A percentile compares a stretch with the other conserved stretches of the same genome.
Evolutionary conservation across 257 asterid species (phyloP).

Genomic region (Petunia axillaris): DNA sequence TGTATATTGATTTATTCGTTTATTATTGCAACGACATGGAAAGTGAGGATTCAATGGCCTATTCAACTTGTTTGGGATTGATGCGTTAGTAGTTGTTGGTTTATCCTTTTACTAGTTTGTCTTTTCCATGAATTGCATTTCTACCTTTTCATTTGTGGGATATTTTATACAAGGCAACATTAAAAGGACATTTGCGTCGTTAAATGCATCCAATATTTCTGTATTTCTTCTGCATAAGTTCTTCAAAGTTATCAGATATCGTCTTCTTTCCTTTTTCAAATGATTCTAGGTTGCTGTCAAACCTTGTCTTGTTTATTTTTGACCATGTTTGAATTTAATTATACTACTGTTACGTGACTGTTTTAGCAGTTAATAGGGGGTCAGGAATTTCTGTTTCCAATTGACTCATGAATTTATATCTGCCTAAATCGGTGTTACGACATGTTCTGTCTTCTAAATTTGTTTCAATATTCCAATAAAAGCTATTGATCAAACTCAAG

Average conservation of each 20-base stretch:
- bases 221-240: background rate
- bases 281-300: background rate
- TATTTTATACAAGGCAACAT: background rate
- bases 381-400: too few relatives aligned
- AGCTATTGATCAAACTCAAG: too few relatives aligned
- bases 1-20: background rate
- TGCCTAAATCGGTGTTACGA: too few relatives aligned
- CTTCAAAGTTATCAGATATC: background rate
- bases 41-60: background rate
- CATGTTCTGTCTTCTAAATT: too few relatives aligned
- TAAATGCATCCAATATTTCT: background rate
- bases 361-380: too few relatives aligned
- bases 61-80: background rate
- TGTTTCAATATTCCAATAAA: too few relatives aligned
- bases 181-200: too few relatives aligned
- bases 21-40: background rate
- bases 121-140: background rate
- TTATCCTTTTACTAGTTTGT: background rate
- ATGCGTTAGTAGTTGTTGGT: background rate
- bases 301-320: background rate
- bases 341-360: background rate
- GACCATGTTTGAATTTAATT: background rate
- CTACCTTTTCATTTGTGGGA: conserved; percentile 16
- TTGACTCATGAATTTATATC: too few relatives aligned
- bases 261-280: background rate